Base-by-base conservation (phyloP, 2,329 filamentous ascomycete genomes). In the Pseudogymnoascus sp. region DNA sequence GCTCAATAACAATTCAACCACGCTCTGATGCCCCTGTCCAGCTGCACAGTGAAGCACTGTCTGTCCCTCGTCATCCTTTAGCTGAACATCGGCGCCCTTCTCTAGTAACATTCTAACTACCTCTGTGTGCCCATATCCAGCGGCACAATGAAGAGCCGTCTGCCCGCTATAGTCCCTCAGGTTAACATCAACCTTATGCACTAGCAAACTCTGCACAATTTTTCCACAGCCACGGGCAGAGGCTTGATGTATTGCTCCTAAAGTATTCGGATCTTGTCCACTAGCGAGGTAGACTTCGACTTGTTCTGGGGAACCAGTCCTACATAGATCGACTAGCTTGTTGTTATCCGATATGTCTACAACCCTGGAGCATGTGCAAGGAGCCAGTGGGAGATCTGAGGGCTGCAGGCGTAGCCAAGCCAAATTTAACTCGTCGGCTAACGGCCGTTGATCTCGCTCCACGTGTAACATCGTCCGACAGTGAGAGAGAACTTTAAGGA, bases 91-190 rank as follows among this genome's bases (percentile, higher is more conserved):
- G 13, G 58, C 58, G 6, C 58, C 58, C 13, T 60, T 17, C 58
- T 39, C 58, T 7, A 60, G 29, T 13, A 60, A 39, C 33, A 60
- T 15, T 15, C 58, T 9, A 33, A 60, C 58, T n/a, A 60, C 33
- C 6, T 39, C 58, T 17, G 29, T 36, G 35, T 60, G 58, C 8
- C 58, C 33, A 31, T 58, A 31, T 21, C 29, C 25, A 27, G 51
- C 51, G 21, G 51, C 51, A 21, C 31, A 33, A 35, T 58, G 51
- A 33, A 58, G 51, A 9, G 25, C 51, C 6, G 51, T 58, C 87
- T 88, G 68, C 35, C 35, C 35, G 35, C 35, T 38, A 38, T 13
- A 38, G 35, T 38, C 35, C 35, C 35, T n/a, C 15, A 38, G 35
- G 35, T 38, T 38, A 5, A 38, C 35, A 38, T 38, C 35, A 38